phyloP scores from a whole-genome alignment of 139 green algal species.

The Asterochloris sp. region DNA sequence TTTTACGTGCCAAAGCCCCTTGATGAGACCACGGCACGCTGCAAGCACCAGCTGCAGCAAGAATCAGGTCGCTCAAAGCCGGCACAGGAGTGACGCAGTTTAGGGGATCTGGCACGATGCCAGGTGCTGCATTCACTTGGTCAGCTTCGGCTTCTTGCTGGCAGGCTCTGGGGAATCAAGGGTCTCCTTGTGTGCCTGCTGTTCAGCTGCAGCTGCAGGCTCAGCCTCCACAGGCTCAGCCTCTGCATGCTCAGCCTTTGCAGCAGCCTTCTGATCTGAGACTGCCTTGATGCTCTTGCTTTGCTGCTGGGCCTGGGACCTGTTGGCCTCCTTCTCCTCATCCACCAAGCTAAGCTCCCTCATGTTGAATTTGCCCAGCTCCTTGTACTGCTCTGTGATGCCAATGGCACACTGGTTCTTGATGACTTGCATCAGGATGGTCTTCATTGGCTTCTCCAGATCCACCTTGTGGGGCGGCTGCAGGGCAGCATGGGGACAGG shows the following conservation, averaged over 20 bases:
- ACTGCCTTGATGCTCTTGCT: background rate
- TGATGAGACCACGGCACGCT: no score
- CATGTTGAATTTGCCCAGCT: slow-evolving; percentile 24
- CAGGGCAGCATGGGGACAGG: background rate
- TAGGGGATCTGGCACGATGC: no score
- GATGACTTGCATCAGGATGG: slow-evolving; percentile 47
- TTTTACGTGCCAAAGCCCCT: no score
- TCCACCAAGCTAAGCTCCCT: slow-evolving; percentile 16
- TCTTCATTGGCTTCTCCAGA: slow-evolving; percentile 36
- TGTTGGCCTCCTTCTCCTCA: slow-evolving; percentile 1
- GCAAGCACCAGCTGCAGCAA: no score
- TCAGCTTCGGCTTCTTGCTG: no score
- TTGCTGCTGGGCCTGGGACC: background rate
- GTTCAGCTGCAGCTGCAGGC: slow-evolving; percentile 15
- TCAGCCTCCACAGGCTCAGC: slow-evolving; percentile 48
- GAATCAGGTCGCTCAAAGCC: no score
- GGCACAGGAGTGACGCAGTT: no score
- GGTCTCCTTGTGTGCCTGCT: no score
- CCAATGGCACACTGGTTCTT: slow-evolving; percentile 37
- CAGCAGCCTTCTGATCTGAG: background rate
- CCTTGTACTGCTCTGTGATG: slow-evolving; percentile 38
- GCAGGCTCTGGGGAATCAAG: no score
- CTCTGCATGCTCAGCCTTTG: slow-evolving; percentile 43
- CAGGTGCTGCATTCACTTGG: no score
- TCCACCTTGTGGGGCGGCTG: slow-evolving; percentile 50